Evolutionary conservation across 306 rosid genomes (phyloP).

Genomic region (Cyclanthera cordifolia): DNA sequence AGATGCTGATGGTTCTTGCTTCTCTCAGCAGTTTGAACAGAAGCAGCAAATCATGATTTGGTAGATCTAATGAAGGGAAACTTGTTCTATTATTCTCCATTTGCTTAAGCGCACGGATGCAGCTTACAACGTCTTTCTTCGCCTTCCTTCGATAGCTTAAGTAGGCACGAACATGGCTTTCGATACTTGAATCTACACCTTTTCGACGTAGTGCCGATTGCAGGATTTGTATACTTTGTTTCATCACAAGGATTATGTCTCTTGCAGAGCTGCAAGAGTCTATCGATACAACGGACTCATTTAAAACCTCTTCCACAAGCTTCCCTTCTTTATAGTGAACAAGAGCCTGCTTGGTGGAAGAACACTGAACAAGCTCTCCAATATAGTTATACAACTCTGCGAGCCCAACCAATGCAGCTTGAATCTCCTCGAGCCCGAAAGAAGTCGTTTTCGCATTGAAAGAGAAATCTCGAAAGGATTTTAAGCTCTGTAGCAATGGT

Average conservation of each 20-base stretch:
- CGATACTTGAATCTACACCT: slow-evolving; percentile 33
- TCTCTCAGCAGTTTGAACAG: slow-evolving; percentile 39
- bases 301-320: slow-evolving; percentile 35
- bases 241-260: slow-evolving; percentile 31
- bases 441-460: slow-evolving; percentile 14
- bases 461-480: slow-evolving; percentile 18
- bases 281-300: slow-evolving; percentile 29
- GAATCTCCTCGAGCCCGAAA: slow-evolving; percentile 31
- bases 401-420: slow-evolving; percentile 32
- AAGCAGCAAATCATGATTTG: slow-evolving; percentile 23
- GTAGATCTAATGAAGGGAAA: slow-evolving; percentile 15
- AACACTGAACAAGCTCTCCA: slow-evolving; percentile 45
- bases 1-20: slow-evolving; percentile 30
- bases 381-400: slow-evolving; percentile 42
- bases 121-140: slow-evolving; percentile 39
- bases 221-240: slow-evolving; percentile 31
- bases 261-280: slow-evolving; percentile 47
- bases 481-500: slow-evolving; percentile 34
- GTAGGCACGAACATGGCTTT: slow-evolving; percentile 34
- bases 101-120: slow-evolving; percentile 32
- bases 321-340: slow-evolving; percentile 24
- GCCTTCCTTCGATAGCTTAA: slow-evolving; percentile 41
- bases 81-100: slow-evolving; percentile 30
- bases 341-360: slow-evolving; percentile 45
- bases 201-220: slow-evolving; percentile 54